Percentiles rank a stretch among this genome's conserved stretches.
Conservation (phyloP, 1,139 yeast genomes). For the Debaryomyces psychrophilus region DNA sequence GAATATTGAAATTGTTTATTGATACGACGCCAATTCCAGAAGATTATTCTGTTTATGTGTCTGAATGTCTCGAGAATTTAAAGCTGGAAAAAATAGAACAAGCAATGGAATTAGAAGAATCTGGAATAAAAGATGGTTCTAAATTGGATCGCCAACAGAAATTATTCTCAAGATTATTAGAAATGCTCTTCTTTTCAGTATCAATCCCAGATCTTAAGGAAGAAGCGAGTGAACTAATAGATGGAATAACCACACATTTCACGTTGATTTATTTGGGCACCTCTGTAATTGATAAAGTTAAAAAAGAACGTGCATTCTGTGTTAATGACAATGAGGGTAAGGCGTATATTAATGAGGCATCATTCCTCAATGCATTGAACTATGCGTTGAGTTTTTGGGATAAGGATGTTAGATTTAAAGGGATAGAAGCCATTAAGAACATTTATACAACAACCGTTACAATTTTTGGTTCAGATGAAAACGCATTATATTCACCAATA, state of each 20-base stretch:
- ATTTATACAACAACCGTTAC: constrained; percentile 65
- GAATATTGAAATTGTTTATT: constrained; percentile 69
- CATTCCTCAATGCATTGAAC: constrained; percentile 73
- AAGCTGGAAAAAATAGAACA: constrained; percentile 46
- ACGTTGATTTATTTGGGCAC: constrained; percentile 76
- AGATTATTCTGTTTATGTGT: constrained; percentile 50
- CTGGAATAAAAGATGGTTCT: constrained; percentile 50
- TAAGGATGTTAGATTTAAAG: constrained; percentile 68
- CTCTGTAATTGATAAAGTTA: constrained; percentile 70
- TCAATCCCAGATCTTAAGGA: constrained; percentile 75
- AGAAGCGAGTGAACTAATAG: constrained; percentile 64
- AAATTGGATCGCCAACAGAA: constrained; percentile 63
- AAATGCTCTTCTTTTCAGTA: constrained; percentile 72
- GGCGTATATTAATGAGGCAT: constrained; percentile 67
- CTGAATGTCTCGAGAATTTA: constrained; percentile 50
- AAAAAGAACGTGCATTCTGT: constrained; percentile 70
- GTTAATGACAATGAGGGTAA: constrained; percentile 81
- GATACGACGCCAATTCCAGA: constrained; percentile 67
- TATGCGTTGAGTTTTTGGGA: constrained; percentile 82
- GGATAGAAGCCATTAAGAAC: constrained; percentile 64
- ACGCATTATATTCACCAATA: constrained; percentile 71
- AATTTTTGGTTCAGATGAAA: constrained; percentile 68
- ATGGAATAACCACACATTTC: constrained; percentile 76
- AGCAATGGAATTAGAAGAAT: constrained; percentile 39
- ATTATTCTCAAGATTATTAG: constrained; percentile 60